Percentiles rank a stretch among this genome's conserved stretches.
phyloP scores from a whole-genome alignment of 768 basidiomycete species.

The Holtermanniella nyarrowii region DNA sequence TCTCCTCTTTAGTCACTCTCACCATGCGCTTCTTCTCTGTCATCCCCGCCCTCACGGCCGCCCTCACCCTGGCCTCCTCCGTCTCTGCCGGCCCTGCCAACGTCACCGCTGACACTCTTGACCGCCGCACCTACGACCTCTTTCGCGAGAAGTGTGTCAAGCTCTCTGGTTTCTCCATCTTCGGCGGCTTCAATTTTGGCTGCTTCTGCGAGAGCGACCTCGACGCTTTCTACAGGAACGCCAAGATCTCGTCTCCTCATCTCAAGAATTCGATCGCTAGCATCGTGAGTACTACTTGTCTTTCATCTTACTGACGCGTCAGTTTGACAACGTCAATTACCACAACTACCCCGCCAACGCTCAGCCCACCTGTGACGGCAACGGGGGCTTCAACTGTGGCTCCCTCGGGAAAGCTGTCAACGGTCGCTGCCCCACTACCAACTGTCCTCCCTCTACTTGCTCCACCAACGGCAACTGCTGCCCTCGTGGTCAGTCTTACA shows the following conservation, averaged over 20 bases:
- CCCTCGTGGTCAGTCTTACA: constrained; percentile 26
- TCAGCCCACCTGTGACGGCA: constrained; percentile 32
- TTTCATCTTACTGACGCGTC: neutral
- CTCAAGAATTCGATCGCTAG: constrained; percentile 12
- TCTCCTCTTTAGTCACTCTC: neutral
- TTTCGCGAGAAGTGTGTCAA: constrained; percentile 15
- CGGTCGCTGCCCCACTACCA: constrained; percentile 19
- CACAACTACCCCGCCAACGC: constrained; percentile 24
- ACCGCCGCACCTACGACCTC: neutral
- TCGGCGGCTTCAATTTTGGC: constrained; percentile 24
- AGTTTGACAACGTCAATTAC: constrained; percentile 10
- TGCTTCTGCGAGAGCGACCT: constrained; percentile 31
- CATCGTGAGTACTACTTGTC: constrained; percentile 25
- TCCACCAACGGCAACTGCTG: constrained; percentile 29
- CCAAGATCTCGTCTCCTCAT: constrained; percentile 12
- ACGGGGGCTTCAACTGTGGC: constrained; percentile 32
- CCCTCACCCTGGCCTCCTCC: constrained; percentile 6
- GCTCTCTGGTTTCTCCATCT: constrained; percentile 14
- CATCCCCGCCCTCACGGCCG: constrained; percentile 11
- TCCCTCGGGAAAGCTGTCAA: constrained; percentile 8
- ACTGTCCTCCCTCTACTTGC: constrained; percentile 12
- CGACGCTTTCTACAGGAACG: constrained; percentile 20
- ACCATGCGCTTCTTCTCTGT: constrained; percentile 11
- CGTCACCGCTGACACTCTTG: neutral
- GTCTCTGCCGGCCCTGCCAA: neutral